Conservation (phyloP, 2,329 filamentous ascomycete genomes). For the Nigrospora sphaerica region DNA sequence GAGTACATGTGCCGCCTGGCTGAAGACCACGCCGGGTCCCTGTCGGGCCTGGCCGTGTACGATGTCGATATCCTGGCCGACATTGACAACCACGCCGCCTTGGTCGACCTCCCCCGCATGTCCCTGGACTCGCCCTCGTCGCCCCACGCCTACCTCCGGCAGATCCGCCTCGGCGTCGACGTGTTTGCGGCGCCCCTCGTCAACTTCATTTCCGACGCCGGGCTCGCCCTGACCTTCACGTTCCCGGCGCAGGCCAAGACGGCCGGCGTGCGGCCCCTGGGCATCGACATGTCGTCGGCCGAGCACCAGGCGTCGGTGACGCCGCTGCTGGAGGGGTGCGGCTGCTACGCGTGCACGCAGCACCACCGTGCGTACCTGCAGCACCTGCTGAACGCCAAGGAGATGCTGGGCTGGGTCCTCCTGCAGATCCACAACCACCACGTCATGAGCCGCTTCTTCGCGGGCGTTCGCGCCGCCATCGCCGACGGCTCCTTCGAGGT, state of each 20-base stretch:
- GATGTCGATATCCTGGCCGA: constrained; percentile 62
- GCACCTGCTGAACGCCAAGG: constrained; percentile 81
- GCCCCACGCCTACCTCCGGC: constrained; percentile 68
- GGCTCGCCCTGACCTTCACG: constrained; percentile 72
- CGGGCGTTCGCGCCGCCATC: constrained; percentile 59
- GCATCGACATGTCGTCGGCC: constrained; percentile 69
- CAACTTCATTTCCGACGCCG: constrained; percentile 68
- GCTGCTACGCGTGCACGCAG: constrained; percentile 74
- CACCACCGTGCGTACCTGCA: constrained; percentile 85
- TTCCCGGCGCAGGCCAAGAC: constrained; percentile 48
- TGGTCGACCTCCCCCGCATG: constrained; percentile 63
- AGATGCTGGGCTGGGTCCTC: constrained; percentile 94
- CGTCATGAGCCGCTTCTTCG: constrained; percentile 66
- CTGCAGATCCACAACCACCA: constrained; percentile 89
- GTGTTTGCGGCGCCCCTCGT: constrained; percentile 73
- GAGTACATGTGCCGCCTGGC: constrained; percentile 70
- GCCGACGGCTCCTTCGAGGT: constrained; percentile 57
- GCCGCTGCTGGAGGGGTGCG: constrained; percentile 58
- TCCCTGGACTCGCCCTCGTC: constrained; percentile 57
- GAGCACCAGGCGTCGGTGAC: constrained; percentile 53
- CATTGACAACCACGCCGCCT: constrained; percentile 45
- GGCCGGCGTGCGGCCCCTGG: constrained; percentile 44
- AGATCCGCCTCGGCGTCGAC: constrained; percentile 72
- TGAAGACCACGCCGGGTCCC: constrained; percentile 48
- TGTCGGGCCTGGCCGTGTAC: constrained; percentile 74